Conservation (phyloP, 352 stramenopile species). For the Globisporangium camurandrum region DNA sequence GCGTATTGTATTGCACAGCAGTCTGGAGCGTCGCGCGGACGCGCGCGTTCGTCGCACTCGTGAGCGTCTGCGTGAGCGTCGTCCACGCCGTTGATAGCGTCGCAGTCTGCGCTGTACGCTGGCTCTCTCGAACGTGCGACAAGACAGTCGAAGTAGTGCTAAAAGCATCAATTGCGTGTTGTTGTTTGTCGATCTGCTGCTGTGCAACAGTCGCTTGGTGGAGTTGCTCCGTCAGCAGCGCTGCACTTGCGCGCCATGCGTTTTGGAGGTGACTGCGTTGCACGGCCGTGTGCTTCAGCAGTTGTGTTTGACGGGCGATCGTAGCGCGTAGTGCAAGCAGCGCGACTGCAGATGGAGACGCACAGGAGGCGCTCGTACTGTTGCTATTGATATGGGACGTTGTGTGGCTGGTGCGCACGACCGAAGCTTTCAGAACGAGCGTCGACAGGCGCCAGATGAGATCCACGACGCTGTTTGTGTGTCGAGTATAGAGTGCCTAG, state of each 20-base stretch:
- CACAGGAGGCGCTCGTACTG: no score
- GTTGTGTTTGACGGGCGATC: conserved; percentile 35
- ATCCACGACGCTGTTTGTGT: conserved; percentile 30
- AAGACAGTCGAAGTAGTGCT: conserved; percentile 25
- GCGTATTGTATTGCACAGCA: conserved; percentile 21
- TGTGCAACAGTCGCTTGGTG: conserved; percentile 12
- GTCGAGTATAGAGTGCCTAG: not conserved
- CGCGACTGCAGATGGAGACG: conserved; percentile 7
- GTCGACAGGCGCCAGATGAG: conserved; percentile 46
- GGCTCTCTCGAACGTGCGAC: conserved; percentile 19
- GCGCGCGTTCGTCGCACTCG: conserved; percentile 13
- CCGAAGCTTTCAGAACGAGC: conserved; percentile 22
- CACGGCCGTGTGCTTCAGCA: conserved; percentile 30
- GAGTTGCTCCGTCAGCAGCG: conserved; percentile 24
- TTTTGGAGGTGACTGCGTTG: conserved; percentile 31
- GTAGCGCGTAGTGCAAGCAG: conserved; percentile 18
- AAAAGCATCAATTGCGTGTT: conserved; percentile 23
- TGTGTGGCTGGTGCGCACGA: conserved; percentile 18
- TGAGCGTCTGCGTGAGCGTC: conserved; percentile 16
- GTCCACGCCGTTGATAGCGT: conserved; percentile 21
- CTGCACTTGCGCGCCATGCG: conserved; percentile 28
- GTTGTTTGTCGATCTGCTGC: conserved; percentile 37
- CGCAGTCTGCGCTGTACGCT: conserved; percentile 17
- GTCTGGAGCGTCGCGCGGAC: conserved; percentile 24
- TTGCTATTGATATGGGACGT: no score